Percentiles rank a stretch among this genome's conserved stretches.
Evolutionary conservation across 2,329 filamentous ascomycete species (phyloP).

Genomic region (Exophiala phaeomuriformis): DNA sequence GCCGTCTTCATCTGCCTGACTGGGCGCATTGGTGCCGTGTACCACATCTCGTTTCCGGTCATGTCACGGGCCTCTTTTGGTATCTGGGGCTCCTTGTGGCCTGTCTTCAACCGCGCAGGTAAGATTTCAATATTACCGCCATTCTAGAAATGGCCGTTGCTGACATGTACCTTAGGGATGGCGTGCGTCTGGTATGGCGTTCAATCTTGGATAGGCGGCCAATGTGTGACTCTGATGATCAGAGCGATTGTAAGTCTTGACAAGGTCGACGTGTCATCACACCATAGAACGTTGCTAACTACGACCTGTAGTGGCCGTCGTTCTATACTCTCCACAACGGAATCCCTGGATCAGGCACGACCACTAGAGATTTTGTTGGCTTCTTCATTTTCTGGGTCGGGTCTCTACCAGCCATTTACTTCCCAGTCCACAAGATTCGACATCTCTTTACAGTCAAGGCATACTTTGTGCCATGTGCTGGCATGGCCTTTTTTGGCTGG

Average conservation of each 20-base stretch:
- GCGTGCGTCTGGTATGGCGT: constrained; percentile 33
- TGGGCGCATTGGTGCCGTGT: constrained; percentile 36
- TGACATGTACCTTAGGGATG: not conserved
- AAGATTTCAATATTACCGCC: too few species aligned
- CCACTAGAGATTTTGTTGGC: constrained; percentile 45
- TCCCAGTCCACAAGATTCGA: constrained; percentile 39
- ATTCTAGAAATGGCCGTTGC: not conserved
- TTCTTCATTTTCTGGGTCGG: constrained; percentile 33
- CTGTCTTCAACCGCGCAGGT: constrained; percentile 78
- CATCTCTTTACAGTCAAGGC: constrained; percentile 90
- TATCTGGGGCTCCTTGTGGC: constrained; percentile 62
- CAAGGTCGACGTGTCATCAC: too few species aligned
- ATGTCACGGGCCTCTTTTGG: constrained; percentile 32
- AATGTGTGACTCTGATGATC: constrained; percentile 32
- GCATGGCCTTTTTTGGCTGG: constrained; percentile 82
- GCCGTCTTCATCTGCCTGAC: constrained; percentile 33
- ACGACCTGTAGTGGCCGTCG: not conserved
- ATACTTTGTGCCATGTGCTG: constrained; percentile 73
- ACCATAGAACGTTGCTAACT: too few species aligned
- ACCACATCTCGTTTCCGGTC: constrained; percentile 42
- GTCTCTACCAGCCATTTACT: constrained; percentile 28
- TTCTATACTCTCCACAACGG: constrained; percentile 37
- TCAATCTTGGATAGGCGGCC: constrained; percentile 36
- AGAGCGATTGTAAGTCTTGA: too few species aligned
- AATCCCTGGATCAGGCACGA: constrained; percentile 62